Percentiles rank a stretch among this genome's conserved stretches.
Conservation (phyloP, 768 basidiomycete species). For the Mycena rosella region DNA sequence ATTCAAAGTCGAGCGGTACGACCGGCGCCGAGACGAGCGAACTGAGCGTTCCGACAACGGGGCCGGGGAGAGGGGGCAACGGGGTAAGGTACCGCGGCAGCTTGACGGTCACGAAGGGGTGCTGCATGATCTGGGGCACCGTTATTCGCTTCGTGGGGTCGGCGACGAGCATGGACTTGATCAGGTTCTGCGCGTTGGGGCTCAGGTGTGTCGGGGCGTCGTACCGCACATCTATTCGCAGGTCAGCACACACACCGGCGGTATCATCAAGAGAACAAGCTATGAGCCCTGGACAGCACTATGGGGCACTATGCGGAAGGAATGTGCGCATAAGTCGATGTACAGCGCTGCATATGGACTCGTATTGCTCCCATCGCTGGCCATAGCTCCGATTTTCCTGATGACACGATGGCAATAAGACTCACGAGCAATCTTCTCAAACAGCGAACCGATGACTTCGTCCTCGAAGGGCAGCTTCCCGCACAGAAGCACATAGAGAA, state of each 20-base stretch:
- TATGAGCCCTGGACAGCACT: too few species aligned
- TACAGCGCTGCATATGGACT: too few species aligned
- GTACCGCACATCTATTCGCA: slow-evolving; percentile 80
- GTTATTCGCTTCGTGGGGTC: slow-evolving; percentile 97
- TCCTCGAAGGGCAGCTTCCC: slow-evolving; percentile 97
- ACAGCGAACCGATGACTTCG: slow-evolving; percentile 92
- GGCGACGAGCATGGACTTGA: slow-evolving; percentile 91
- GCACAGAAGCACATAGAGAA: slow-evolving; percentile 97
- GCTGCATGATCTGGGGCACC: slow-evolving; percentile 88
- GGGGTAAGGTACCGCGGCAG: slow-evolving; percentile 90
- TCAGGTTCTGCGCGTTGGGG: slow-evolving; percentile 80
- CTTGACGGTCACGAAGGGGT: slow-evolving; percentile 91
- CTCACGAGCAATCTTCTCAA: slow-evolving; percentile 94
- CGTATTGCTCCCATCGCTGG: too few species aligned
- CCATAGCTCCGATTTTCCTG: too few species aligned
- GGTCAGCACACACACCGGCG: slow-evolving; percentile 21
- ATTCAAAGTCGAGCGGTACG: slow-evolving; percentile 78
- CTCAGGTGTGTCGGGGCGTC: slow-evolving; percentile 88
- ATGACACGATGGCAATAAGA: too few species aligned
- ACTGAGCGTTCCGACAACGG: slow-evolving; percentile 80
- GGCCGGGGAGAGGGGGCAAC: slow-evolving; percentile 82
- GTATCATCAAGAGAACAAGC: too few species aligned
- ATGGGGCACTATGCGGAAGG: too few species aligned
- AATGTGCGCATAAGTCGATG: too few species aligned
- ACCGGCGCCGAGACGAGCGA: slow-evolving; percentile 79